A percentile compares a stretch with the other conserved stretches of the same genome.
Conservation (phyloP, 331 rosid genomes). For the Dryas integrifolia region DNA sequence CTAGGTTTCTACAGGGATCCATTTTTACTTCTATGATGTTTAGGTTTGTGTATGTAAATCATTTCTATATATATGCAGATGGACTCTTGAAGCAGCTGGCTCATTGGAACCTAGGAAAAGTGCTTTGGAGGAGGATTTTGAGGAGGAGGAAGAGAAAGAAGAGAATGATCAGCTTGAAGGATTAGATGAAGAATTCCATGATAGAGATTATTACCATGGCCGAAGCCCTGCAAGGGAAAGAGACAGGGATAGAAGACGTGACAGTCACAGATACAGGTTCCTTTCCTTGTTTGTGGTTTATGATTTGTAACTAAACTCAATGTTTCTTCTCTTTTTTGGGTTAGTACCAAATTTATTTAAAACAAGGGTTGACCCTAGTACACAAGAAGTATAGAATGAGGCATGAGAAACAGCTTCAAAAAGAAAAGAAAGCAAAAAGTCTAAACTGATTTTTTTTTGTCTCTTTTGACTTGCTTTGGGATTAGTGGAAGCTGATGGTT, state of each 20-base stretch:
- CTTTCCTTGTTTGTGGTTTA: background rate
- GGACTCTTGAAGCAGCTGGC: slow-evolving; percentile 73
- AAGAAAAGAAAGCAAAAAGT: background rate
- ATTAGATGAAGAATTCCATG: slow-evolving; percentile 62
- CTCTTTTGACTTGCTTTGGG: background rate
- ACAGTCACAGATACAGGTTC: slow-evolving; percentile 86
- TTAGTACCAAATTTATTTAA: background rate
- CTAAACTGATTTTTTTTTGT: background rate
- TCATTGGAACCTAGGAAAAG: slow-evolving; percentile 74
- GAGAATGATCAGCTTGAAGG: slow-evolving; percentile 72
- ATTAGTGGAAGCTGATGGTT: slow-evolving; percentile 32
- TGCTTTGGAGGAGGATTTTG: slow-evolving; percentile 96
- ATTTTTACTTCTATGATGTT: background rate
- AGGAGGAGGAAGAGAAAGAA: slow-evolving; percentile 98
- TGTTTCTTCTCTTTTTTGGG: background rate
- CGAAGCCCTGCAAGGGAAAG: slow-evolving; percentile 85
- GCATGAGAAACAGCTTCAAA: background rate
- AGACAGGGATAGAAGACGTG: slow-evolving; percentile 87
- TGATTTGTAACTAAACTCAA: background rate
- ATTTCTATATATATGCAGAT: slow-evolving; percentile 34
- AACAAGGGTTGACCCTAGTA: background rate
- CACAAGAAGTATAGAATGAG: background rate
- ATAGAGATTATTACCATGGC: slow-evolving; percentile 78
- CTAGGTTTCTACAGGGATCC: background rate
- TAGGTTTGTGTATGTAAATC: background rate